Percentiles rank a stretch among this genome's conserved stretches.
These are phyloP conservation scores for Suillus hirtellus DNA, from an alignment of 768 basidiomycete genomes.

Conservation along the genomic window DNA sequence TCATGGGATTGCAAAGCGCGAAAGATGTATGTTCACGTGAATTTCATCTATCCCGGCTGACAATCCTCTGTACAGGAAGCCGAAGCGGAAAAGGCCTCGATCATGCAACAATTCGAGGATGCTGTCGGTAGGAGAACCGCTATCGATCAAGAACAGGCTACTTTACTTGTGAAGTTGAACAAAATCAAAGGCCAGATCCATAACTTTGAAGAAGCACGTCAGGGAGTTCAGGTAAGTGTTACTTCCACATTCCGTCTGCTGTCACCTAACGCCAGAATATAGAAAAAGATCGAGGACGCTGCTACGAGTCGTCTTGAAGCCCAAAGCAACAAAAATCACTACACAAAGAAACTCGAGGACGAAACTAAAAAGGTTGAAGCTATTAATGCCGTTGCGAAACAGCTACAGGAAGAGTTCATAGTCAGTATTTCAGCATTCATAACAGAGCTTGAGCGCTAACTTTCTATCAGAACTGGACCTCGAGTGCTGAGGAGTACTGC, in stretches of 20 bases:
- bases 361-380: conserved; percentile 48
- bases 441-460: neutral
- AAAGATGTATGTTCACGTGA: conserved; percentile 45
- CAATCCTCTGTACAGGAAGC: conserved; percentile 45
- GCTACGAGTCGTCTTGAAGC: conserved; percentile 50
- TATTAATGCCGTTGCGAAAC: conserved; percentile 46
- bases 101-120: conserved; percentile 51
- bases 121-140: conserved; percentile 45
- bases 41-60: conserved; percentile 5
- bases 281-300: conserved; percentile 54
- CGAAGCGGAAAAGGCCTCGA: conserved; percentile 48
- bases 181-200: conserved; percentile 48
- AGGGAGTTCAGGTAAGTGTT: conserved; percentile 44
- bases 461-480: conserved; percentile 58
- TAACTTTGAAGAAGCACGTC: conserved; percentile 48
- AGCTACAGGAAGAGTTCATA: conserved; percentile 61
- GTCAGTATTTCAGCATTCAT: conserved; percentile 36
- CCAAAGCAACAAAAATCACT: conserved; percentile 50
- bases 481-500: conserved; percentile 63
- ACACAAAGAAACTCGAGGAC: conserved; percentile 49
- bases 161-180: conserved; percentile 44
- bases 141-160: conserved; percentile 46
- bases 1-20: conserved; percentile 55
- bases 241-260: conserved; percentile 3
- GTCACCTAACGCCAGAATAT: conserved; percentile 7